Percentiles rank a stretch among this genome's conserved stretches.
phyloP scores from a whole-genome alignment of 495 filamentous ascomycete genomes.

The Lichenothelia convexa region DNA sequence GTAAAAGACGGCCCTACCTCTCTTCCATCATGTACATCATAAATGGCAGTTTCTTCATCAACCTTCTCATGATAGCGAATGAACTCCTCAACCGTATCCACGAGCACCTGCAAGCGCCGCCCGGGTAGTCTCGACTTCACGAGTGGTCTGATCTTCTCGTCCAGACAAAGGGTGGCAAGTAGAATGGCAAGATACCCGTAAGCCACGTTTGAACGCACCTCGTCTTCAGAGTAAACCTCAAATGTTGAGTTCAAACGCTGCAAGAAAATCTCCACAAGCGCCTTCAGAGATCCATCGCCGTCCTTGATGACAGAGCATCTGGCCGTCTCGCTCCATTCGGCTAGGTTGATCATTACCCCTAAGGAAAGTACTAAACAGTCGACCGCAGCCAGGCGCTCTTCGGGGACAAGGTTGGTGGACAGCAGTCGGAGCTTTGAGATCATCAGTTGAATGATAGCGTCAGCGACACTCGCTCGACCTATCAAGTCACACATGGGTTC shows the following conservation, averaged over 20 bases:
- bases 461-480: conserved; percentile 36
- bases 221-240: conserved; percentile 24
- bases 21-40: conserved; percentile 28
- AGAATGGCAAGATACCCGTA: conserved; percentile 81
- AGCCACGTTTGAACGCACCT: conserved; percentile 70
- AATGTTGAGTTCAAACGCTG: neutral
- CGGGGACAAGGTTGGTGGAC: neutral
- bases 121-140: conserved; percentile 36
- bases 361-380: conserved; percentile 63
- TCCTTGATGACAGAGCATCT: neutral
- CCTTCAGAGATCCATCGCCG: neutral
- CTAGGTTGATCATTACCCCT: conserved; percentile 77
- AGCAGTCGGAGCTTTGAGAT: conserved; percentile 11
- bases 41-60: conserved; percentile 34
- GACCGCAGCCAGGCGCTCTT: conserved; percentile 21
- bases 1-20: conserved; percentile 34
- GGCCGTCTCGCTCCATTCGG: conserved; percentile 49
- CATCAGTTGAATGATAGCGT: conserved; percentile 32
- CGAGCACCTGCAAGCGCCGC: conserved; percentile 38
- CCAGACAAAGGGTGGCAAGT: conserved; percentile 58
- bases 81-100: conserved; percentile 78
- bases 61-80: conserved; percentile 57
- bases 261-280: neutral
- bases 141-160: conserved; percentile 29
- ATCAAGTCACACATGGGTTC: conserved; percentile 45